Evolutionary conservation across 2,329 filamentous ascomycete genomes (phyloP).

Genomic region (Tolypocladium paradoxum): DNA sequence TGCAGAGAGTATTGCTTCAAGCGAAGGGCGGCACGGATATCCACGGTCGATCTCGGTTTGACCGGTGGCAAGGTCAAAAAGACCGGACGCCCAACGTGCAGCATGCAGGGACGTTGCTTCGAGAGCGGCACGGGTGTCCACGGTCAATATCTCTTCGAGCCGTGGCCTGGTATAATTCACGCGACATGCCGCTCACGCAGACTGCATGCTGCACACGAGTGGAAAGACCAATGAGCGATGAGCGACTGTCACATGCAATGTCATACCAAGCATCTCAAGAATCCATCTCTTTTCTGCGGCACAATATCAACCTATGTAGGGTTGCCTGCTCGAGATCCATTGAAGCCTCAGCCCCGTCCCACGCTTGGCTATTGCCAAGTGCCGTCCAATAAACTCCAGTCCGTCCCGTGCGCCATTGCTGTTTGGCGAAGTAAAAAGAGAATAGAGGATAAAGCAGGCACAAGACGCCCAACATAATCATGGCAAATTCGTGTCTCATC

Average conservation of each 20-base stretch:
- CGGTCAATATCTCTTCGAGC: background rate
- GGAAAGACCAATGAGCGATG: background rate
- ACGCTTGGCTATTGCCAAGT: background rate
- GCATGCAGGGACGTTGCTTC: background rate
- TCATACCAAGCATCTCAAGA: background rate
- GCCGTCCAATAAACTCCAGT: slow-evolving; percentile 5
- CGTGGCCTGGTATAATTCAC: background rate
- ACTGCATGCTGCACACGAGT: background rate
- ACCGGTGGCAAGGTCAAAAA: background rate
- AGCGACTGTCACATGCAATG: background rate
- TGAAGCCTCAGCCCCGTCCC: background rate
- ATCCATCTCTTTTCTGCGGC: slow-evolving; percentile 1
- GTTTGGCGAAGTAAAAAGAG: slow-evolving; percentile 3
- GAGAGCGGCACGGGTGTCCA: background rate
- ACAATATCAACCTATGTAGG: slow-evolving; percentile 6
- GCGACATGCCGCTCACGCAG: background rate
- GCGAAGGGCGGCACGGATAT: background rate
- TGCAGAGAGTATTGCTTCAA: background rate
- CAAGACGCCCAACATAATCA: slow-evolving; percentile 2
- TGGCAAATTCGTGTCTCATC: slow-evolving; percentile 5
- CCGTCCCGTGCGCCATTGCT: slow-evolving; percentile 12
- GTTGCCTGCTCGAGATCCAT: background rate
- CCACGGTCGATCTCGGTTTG: background rate
- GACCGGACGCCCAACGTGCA: background rate
- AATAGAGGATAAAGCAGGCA: background rate